Conservation (phyloP, 1,284 basidiomycete species). For the Fomitopsis betulina region DNA sequence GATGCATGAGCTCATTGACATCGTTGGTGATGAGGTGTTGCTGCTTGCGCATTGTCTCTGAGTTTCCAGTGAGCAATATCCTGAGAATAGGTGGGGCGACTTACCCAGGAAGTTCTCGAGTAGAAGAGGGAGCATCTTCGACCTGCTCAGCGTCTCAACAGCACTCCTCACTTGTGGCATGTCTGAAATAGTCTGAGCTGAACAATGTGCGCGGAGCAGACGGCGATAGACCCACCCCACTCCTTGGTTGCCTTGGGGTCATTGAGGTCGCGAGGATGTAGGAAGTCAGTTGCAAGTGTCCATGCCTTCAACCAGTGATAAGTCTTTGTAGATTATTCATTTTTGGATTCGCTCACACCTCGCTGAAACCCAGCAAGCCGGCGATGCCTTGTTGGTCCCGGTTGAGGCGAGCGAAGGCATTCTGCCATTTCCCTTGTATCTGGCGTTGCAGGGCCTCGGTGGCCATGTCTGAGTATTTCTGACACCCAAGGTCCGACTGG, state of each 20-base stretch:
- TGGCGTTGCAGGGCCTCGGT: conserved; percentile 36
- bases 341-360: conserved; percentile 32
- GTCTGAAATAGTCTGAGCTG: conserved; percentile 32
- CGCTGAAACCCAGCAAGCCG: conserved; percentile 61
- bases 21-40: conserved; percentile 58
- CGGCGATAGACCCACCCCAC: conserved; percentile 28
- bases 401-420: conserved; percentile 62
- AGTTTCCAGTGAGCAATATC: not conserved
- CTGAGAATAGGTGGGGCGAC: conserved; percentile 16
- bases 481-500: no score
- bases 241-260: conserved; percentile 28
- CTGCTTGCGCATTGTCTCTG: conserved; percentile 56
- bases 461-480: conserved; percentile 5
- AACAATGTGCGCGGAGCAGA: not conserved
- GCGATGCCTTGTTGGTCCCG: conserved; percentile 56
- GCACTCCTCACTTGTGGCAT: conserved; percentile 44
- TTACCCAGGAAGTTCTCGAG: conserved; percentile 65
- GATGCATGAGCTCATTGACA: conserved; percentile 49
- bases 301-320: conserved; percentile 47
- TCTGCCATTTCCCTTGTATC: conserved; percentile 69
- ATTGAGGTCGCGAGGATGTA: conserved; percentile 53
- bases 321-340: not conserved
- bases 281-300: conserved; percentile 49
- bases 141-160: conserved; percentile 50
- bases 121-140: conserved; percentile 53